phyloP scores from a whole-genome alignment of 164 flowering plant species.

The Annona cherimola region DNA sequence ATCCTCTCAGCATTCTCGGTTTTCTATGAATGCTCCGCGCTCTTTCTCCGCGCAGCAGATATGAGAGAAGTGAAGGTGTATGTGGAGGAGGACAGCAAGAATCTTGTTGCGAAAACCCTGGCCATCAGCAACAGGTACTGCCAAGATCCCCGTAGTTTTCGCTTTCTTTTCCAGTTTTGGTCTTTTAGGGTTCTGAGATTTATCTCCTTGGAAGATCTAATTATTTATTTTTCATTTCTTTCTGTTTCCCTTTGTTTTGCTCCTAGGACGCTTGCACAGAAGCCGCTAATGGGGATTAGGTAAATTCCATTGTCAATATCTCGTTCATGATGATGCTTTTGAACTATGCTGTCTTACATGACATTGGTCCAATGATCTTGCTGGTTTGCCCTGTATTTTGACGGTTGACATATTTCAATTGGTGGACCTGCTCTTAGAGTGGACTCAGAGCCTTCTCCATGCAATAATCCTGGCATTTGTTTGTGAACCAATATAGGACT shows the following conservation, averaged over 20 bases:
- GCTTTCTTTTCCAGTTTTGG: neutral
- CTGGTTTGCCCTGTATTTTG: neutral
- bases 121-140: conserved; percentile 16
- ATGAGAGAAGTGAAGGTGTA: conserved; percentile 36
- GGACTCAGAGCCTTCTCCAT: neutral
- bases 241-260: neutral
- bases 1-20: neutral
- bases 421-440: neutral
- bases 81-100: conserved; percentile 27
- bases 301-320: neutral
- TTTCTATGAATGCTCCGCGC: no score
- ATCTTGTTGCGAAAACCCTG: conserved; percentile 4
- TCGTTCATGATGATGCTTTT: neutral
- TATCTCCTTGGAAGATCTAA: neutral
- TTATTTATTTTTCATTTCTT: neutral
- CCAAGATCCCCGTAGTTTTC: neutral
- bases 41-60: conserved; percentile 19
- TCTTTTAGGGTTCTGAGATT: neutral
- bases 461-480: neutral
- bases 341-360: neutral
- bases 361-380: neutral
- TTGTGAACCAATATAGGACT: no score
- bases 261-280: conserved; percentile 8
- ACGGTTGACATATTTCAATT: neutral
- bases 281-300: conserved; percentile 9